Evolutionary conservation across 805 yeast genomes (phyloP).

Genomic region (Wickerhamomyces silvicola): DNA sequence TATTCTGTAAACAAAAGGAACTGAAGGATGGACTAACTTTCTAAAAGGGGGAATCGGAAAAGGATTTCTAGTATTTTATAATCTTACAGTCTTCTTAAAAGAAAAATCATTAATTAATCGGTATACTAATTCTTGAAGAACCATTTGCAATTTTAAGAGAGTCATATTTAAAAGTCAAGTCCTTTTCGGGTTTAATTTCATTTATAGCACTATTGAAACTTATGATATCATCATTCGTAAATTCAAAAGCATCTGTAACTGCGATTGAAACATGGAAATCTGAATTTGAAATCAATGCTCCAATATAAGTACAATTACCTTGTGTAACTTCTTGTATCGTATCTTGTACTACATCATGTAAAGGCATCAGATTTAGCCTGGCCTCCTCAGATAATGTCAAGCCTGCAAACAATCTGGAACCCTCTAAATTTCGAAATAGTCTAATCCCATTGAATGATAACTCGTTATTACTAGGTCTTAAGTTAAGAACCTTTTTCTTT

Average conservation of each 20-base stretch:
- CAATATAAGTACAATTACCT: neutral
- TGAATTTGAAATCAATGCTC: neutral
- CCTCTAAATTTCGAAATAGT: conserved; percentile 1
- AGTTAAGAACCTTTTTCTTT: neutral
- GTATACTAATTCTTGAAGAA: neutral
- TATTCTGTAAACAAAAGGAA: too few relatives aligned
- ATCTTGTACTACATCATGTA: neutral
- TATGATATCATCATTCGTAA: neutral
- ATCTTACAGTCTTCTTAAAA: too few relatives aligned
- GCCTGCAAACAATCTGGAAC: conserved; percentile 4
- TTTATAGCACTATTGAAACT: neutral
- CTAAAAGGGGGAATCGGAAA: neutral
- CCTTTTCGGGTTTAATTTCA: neutral
- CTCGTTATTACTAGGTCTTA: neutral
- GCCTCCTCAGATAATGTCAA: conserved; percentile 2
- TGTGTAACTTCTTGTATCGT: neutral
- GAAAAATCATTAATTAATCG: neutral
- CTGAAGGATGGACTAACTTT: neutral
- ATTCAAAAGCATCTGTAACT: neutral
- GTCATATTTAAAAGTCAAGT: neutral
- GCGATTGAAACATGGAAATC: neutral
- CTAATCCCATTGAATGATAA: conserved; percentile 4
- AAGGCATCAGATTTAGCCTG: neutral
- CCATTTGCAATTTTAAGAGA: neutral
- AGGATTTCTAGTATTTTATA: too few relatives aligned